Percentiles rank a stretch among this genome's conserved stretches.
These are phyloP conservation scores for Vitis cinerea DNA, from an alignment of 164 flowering plant species.

Conservation along the genomic window DNA sequence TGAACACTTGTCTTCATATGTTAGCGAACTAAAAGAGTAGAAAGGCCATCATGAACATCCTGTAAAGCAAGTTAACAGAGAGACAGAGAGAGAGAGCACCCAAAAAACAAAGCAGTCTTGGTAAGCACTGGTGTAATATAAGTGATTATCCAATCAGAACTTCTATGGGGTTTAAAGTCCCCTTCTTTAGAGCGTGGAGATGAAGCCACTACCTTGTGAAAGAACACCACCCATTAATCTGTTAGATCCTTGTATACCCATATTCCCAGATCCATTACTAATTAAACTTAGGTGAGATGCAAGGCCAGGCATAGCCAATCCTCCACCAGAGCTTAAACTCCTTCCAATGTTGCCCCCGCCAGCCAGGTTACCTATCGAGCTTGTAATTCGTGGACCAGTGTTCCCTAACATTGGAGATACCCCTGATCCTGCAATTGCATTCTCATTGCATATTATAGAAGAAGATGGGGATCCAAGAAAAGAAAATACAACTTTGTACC, in stretches of 20 bases:
- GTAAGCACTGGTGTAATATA: too few species aligned
- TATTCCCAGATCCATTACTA: slow-evolving; percentile 19
- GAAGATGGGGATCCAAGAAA: slow-evolving; percentile 5
- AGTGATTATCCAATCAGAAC: background rate
- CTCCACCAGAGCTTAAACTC: slow-evolving; percentile 35
- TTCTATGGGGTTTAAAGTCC: background rate
- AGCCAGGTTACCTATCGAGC: slow-evolving; percentile 28
- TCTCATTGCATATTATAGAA: slow-evolving; percentile 19
- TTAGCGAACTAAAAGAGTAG: too few species aligned
- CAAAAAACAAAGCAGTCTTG: too few species aligned
- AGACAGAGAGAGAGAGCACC: too few species aligned
- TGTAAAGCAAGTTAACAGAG: too few species aligned
- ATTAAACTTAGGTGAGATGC: slow-evolving; percentile 34
- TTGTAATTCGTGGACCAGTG: slow-evolving; percentile 29
- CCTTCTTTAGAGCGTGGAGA: background rate
- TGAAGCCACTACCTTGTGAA: slow-evolving; percentile 35
- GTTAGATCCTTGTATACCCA: slow-evolving; percentile 20
- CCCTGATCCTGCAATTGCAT: slow-evolving; percentile 25
- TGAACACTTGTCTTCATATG: too few species aligned
- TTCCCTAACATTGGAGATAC: slow-evolving; percentile 38
- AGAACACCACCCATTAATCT: slow-evolving; percentile 40
- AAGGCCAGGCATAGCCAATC: slow-evolving; percentile 37
- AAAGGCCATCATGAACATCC: too few species aligned
- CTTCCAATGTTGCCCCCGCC: slow-evolving; percentile 37
- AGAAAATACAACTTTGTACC: background rate